Base-by-base conservation (phyloP, 2,329 filamentous ascomycete genomes). In the Hypomyces rosellus region DNA sequence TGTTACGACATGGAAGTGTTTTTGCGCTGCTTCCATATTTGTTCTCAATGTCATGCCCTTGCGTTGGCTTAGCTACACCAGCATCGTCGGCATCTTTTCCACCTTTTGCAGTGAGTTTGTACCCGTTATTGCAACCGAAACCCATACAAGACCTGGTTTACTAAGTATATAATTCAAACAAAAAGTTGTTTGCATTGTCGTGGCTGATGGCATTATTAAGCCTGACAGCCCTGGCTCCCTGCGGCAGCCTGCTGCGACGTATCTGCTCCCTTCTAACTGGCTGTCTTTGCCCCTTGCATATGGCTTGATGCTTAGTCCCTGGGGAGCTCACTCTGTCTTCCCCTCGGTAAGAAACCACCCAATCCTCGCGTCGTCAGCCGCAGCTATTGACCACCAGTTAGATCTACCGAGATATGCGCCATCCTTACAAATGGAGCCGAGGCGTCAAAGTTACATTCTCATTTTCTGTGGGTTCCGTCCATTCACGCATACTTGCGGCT, bases 51-150 rank as follows among this genome's bases (percentile, higher is more conserved):
- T 95, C 65, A 71, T 95, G 34, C 92, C 93, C 1, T 71, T 97
- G 53, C 82, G 89, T 34, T 74, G 91, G 49, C 72, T 99, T 54
- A 95, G 89, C 59, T 89, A 96, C 62, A 96, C 89, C 22, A 95
- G 89, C 64, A 84, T 97, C 51, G 73, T 97, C 54, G 92, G 92
- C n/a, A 95, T 99, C 47, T 74, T 96, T 58, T 91, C 82, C 51
- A 95, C 89, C 58, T 85, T 95, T 57, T 84, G 84, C 61, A 96
- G 88, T 92, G 73, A 74, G 87, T 85, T 14, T 30, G 25, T 6
- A 5, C 34, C 6, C 14, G 33, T 25, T 45, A 16, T 22, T 25
- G 42, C 8, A n/a, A 20, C 34, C 14, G 8, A 48, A 2, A 25
- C 15, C 34, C 5, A 12, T 20, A 5, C 20, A 48, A n/a, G 36